Evolutionary conservation across 768 basidiomycete species (phyloP).

Genomic region (Collybia mongolica): DNA sequence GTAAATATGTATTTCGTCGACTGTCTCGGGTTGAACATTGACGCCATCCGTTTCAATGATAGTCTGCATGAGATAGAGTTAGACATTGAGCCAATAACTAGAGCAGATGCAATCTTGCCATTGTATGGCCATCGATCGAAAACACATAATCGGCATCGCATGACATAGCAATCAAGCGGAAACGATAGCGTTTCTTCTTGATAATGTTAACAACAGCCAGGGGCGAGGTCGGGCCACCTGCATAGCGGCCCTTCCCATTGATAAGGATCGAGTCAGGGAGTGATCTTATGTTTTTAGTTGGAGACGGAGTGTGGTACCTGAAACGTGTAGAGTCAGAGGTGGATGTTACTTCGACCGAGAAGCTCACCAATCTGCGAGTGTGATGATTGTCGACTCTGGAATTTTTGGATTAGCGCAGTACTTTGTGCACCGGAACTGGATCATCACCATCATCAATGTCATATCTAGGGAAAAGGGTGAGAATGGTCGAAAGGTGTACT

Average conservation of each 20-base stretch:
- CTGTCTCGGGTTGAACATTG: conserved; percentile 28
- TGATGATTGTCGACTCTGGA: conserved; percentile 24
- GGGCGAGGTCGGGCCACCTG: conserved; percentile 30
- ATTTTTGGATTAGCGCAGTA: background rate
- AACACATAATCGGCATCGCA: conserved; percentile 32
- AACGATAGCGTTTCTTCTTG: conserved; percentile 38
- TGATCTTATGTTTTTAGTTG: conserved; percentile 1
- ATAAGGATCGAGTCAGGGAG: conserved; percentile 11
- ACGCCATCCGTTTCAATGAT: conserved; percentile 36
- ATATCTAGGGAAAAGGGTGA: conserved; percentile 6
- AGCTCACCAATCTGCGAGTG: conserved; percentile 29
- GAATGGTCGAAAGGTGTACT: conserved; percentile 7
- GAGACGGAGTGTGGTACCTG: conserved; percentile 14
- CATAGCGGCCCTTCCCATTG: conserved; percentile 42
- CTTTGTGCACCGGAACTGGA: background rate
- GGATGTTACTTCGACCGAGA: background rate
- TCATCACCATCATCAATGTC: conserved; percentile 12
- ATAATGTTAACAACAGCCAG: conserved; percentile 40
- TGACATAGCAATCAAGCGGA: conserved; percentile 40
- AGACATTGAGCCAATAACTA: background rate
- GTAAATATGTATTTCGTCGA: conserved; percentile 37
- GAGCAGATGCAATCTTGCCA: conserved; percentile 13
- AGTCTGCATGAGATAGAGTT: conserved; percentile 10
- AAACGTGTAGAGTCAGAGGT: background rate
- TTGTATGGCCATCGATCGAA: conserved; percentile 21